Evolutionary conservation across 441 rosid species (phyloP).

Genomic region (Populus hybrid): DNA sequence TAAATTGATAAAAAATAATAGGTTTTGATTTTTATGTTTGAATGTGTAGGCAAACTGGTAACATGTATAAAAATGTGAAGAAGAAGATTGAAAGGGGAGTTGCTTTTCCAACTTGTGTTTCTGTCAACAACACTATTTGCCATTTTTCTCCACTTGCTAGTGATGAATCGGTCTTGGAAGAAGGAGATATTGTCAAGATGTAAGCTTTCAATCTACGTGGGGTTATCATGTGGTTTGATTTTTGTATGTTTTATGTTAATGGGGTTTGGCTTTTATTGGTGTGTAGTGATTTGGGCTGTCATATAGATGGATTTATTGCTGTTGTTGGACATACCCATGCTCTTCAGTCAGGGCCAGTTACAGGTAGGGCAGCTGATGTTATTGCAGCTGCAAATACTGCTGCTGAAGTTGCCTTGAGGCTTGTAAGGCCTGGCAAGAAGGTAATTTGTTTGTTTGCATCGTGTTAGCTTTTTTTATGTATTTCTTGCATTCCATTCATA

Average conservation of each 20-base stretch:
- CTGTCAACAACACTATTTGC: slow-evolving; percentile 82
- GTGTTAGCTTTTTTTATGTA: not conserved
- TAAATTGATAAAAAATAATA: not conserved
- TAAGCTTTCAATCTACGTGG: slow-evolving; percentile 29
- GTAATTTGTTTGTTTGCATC: slow-evolving; percentile 30
- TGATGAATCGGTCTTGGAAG: slow-evolving; percentile 75
- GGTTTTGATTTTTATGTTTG: slow-evolving; percentile 1
- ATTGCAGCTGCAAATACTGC: slow-evolving; percentile 93
- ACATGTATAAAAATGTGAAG: slow-evolving; percentile 89
- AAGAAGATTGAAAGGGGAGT: slow-evolving; percentile 90
- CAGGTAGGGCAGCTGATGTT: slow-evolving; percentile 84
- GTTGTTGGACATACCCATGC: slow-evolving; percentile 90
- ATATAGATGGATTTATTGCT: slow-evolving; percentile 94
- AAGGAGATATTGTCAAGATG: slow-evolving; percentile 87
- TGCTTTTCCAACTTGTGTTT: slow-evolving; percentile 93
- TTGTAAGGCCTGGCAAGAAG: slow-evolving; percentile 94
- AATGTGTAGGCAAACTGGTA: slow-evolving; percentile 67
- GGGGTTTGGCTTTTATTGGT: not conserved
- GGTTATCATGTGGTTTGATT: not conserved
- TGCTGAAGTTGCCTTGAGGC: slow-evolving; percentile 98
- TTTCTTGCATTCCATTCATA: not conserved
- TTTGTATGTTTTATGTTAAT: not conserved
- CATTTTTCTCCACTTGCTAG: slow-evolving; percentile 90
- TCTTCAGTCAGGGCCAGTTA: slow-evolving; percentile 65
- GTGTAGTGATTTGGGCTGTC: slow-evolving; percentile 92